Base-by-base conservation (phyloP, 331 rosid genomes). In the Cydonia oblonga region DNA sequence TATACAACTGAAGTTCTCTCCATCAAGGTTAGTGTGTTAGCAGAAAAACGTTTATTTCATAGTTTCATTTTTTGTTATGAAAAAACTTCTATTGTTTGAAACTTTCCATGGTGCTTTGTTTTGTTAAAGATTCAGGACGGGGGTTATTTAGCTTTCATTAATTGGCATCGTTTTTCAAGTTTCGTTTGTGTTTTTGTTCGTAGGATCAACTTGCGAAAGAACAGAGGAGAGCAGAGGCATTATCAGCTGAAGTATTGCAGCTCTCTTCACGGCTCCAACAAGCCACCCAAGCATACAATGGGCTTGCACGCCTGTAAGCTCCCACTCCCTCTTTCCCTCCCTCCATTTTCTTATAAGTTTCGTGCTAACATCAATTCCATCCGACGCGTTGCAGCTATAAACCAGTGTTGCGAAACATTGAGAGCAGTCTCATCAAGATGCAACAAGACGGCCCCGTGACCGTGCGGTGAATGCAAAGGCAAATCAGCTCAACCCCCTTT, bases 181-280 rank as follows among this genome's bases (percentile, higher is more conserved):
- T 49, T 49, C 4, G 14, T 66, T 7, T 68, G 33, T 32, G 19
- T 16, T 22, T 23, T 76, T 28, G 26, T 71, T 40, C 33, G 70
- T 69, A 91, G 97, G 90, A 87, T 35, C 88, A 91, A 83, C 81
- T 93, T 54, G 88, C 83, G 29, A 89, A 88, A 78, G 97, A 91
- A 80, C 95, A 87, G 84, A 89, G 90, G 82, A 87, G 79, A 84
- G 97, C 92, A 22, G 97, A 86, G 86, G 81, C 90, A 4, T 72
- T 93, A 78, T 79, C 98, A 18, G 91, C 91, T 52, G 96, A 91
- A 78, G 90, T 89, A 62, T 73, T 91, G 90, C 96, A 72, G 87
- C 93, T 93, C 74, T 93, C 97, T 57, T 92, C 88, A 14, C 95
- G 63, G 80, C 96, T 93, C 71, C 92, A 93, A 82, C 97, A 89